Evolutionary conservation across 1,284 basidiomycete species (phyloP), one percentile per base, ranked within the genome.

Genomic region (Pterula multifida): DNA sequence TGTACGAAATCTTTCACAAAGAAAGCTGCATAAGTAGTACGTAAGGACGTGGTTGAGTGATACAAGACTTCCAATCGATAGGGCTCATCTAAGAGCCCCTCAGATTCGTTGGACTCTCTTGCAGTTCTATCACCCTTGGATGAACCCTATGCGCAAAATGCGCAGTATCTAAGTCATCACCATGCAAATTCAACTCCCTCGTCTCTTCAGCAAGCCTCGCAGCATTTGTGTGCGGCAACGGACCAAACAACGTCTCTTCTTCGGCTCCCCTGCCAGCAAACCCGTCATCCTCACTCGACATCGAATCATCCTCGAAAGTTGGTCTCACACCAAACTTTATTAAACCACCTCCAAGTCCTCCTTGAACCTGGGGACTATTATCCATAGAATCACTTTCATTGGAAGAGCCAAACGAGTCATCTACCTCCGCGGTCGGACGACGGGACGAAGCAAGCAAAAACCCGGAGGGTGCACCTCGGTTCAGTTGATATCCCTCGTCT

Each of bases 151-250:
- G 19, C 39, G 9, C 9, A 19, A 42, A 42, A 6, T 42, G 39
- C 39, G 21, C 39, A 12, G 63, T 60, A 23, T 65, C 60, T 9
- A 57, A 57, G 51, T 65, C 61, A 1, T 42, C 49, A n/a, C 13
- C 50, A 21, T 22, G 47, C 21, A 3, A 52, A 52, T 23, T 58
- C 45, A 48, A 55, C 11, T 52, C 48, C 15, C 50, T 55, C 36
- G 55, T 52, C 15, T 48, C 36, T 13, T 51, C 56, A 42, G 13
- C 21, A 19, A n/a, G 9, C 39, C 39, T 42, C 4, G 39, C 13
- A 22, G n/a, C 39, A 32, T 32, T 32, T 6, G 28, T 32, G 15
- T 32, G 6, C 39, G 39, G 39, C n/a, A 42, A 22, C 39, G 39
- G 39, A 42, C 39, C 39, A 42, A 42, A 42, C 39, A 42, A 6